Evolutionary conservation across 108 stramenopile species (phyloP).

Genomic region (Schizochytrium sp.): DNA sequence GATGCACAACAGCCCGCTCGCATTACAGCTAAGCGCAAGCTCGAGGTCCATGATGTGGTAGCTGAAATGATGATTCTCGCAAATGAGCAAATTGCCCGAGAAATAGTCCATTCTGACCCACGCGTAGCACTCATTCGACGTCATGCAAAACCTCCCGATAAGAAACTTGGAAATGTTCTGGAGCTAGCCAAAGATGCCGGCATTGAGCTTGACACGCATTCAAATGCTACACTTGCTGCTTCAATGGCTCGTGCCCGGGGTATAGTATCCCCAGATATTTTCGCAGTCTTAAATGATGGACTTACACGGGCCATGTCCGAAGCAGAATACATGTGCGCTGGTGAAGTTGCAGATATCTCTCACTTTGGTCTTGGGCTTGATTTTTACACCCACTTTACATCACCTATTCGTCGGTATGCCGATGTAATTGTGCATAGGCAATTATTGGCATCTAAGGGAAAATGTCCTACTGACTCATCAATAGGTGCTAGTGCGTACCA

Average conservation of each 20-base stretch:
- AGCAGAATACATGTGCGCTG: constrained; percentile 83
- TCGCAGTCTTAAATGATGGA: constrained; percentile 7
- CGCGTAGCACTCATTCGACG: constrained; percentile 78
- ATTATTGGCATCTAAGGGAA: constrained; percentile 67
- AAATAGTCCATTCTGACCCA: constrained; percentile 74
- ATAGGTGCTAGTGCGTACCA: too few species aligned
- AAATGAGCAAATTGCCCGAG: constrained; percentile 78
- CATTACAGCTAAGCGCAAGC: constrained; percentile 79
- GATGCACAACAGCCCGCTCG: constrained; percentile 73
- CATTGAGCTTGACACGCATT: constrained; percentile 48
- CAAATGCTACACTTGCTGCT: constrained; percentile 44
- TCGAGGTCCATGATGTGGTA: constrained; percentile 85
- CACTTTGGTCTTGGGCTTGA: constrained; percentile 86
- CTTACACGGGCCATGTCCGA: constrained; percentile 87
- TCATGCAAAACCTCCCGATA: constrained; percentile 64
- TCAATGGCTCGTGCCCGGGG: constrained; percentile 23
- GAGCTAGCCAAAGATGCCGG: constrained; percentile 20
- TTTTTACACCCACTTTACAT: constrained; percentile 88
- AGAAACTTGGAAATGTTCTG: constrained; percentile 6
- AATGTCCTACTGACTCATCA: not conserved
- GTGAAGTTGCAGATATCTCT: constrained; percentile 69
- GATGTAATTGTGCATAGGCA: constrained; percentile 76
- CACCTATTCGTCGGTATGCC: constrained; percentile 83
- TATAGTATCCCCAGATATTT: not conserved
- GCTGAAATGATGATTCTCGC: constrained; percentile 88